Evolutionary conservation across 805 yeast species (phyloP), one percentile per base, ranked within the genome.

Genomic region (Wickerhamomyces bovis): DNA sequence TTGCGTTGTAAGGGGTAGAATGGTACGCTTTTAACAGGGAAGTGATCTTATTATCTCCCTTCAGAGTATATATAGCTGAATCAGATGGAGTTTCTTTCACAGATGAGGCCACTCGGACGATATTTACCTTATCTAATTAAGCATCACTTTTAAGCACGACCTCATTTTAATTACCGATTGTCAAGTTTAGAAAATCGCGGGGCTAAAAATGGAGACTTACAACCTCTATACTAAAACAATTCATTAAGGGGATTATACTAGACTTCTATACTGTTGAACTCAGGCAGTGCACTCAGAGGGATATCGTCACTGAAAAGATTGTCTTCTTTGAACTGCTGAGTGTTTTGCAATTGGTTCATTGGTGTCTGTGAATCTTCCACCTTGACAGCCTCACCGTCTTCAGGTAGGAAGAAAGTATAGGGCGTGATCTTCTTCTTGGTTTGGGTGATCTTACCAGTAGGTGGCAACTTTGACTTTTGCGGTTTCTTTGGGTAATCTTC

Each of bases 401-500:
- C 76, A 15, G 70, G 68, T 12, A 84, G 60, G 53, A 83, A 75
- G 57, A 76, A 85, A 0, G 85, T 72, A 39, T 64, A 71, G 0
- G 77, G 69, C 6, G 80, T 65, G 12, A 75, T 59, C 55, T 78
- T 83, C 68, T 83, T 88, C 66, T 88, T 89, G 6, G 78, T 66
- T 1, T 78, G 75, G 5, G 85, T 66, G 33, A 90, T 85, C 64
- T 85, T 89, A 33, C 97, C 97, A 26, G 88, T 85, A 7, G 97
- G 96, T 12, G 97, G 96, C 43, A 94, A 69, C 57, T 89, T 83
- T 1, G 96, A 84, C 15, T 61, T 56, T 47, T 90, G 74, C 54
- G 81, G 86, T 58, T 87, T 89, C 47, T 82, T 80, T 0, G 96
- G 89, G 54, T 88, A 71, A 46, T 85, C 90, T 16, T 87, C 96